A percentile compares a stretch with the other conserved stretches of the same genome.
Conservation (phyloP, 192 early-diverging fungal species). For the Coemansia sp. region DNA sequence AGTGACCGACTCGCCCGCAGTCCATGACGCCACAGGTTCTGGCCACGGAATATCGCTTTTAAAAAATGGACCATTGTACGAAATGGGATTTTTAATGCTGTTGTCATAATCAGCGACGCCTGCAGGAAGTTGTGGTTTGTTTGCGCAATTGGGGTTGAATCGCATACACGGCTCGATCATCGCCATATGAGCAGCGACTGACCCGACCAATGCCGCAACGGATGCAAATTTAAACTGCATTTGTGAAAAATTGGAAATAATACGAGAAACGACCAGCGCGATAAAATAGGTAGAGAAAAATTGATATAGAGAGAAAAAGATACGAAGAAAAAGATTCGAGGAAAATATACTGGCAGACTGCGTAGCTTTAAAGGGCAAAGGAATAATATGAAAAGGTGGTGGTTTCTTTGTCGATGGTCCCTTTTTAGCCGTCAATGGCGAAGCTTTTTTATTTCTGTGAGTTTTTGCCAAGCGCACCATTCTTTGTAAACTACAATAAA, state of each 20-base stretch:
- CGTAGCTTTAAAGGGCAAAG: too few species aligned
- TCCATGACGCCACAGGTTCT: slow-evolving; percentile 26
- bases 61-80: neutral
- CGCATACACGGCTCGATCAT: neutral
- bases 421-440: too few species aligned
- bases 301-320: too few species aligned
- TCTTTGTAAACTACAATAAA: too few species aligned
- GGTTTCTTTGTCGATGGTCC: too few species aligned
- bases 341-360: too few species aligned
- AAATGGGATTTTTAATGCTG: neutral
- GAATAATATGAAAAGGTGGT: too few species aligned
- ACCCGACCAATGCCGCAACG: neutral
- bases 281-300: too few species aligned
- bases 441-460: too few species aligned
- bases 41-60: slow-evolving; percentile 1
- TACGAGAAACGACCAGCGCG: neutral
- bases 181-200: neutral
- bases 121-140: neutral
- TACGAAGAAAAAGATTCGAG: too few species aligned
- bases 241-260: neutral
- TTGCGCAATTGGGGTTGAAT: neutral
- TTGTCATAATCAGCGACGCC: neutral
- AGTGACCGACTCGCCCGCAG: slow-evolving; percentile 30
- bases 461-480: too few species aligned
- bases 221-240: neutral